A percentile compares a stretch with the other conserved stretches of the same genome.
These are phyloP conservation scores for Neurospora sp. DNA, from an alignment of 495 filamentous ascomycete species.

Conservation along the genomic window DNA sequence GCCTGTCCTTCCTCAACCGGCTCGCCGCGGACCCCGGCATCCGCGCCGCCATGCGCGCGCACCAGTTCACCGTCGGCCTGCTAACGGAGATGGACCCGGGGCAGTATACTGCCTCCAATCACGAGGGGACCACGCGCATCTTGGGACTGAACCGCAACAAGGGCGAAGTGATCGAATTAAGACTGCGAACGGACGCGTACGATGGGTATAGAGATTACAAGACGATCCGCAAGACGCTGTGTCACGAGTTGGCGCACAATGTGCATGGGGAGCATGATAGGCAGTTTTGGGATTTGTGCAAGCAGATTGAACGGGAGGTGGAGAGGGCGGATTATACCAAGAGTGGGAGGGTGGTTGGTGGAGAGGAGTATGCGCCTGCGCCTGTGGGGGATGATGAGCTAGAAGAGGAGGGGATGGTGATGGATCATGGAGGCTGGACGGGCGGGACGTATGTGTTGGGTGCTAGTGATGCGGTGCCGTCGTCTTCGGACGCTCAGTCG, in stretches of 20 bases:
- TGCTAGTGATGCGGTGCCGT: slow-evolving; percentile 17
- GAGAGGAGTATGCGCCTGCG: slow-evolving; percentile 52
- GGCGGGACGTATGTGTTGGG: slow-evolving; percentile 82
- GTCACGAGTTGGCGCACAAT: slow-evolving; percentile 92
- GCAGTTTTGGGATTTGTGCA: slow-evolving; percentile 79
- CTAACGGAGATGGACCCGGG: slow-evolving; percentile 93
- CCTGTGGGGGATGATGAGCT: neutral
- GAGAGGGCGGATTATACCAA: slow-evolving; percentile 63
- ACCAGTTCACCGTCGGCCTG: slow-evolving; percentile 76
- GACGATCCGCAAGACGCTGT: slow-evolving; percentile 81
- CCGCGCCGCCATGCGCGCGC: slow-evolving; percentile 65
- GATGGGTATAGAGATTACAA: slow-evolving; percentile 91
- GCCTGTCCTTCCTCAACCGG: slow-evolving; percentile 63
- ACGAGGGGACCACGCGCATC: slow-evolving; percentile 58
- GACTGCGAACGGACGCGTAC: slow-evolving; percentile 83
- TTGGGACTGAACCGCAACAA: slow-evolving; percentile 80
- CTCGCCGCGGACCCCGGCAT: slow-evolving; percentile 80
- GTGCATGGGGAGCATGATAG: slow-evolving; percentile 74
- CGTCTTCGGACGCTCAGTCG: slow-evolving; percentile 7
- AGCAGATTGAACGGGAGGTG: slow-evolving; percentile 80
- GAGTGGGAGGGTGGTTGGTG: slow-evolving; percentile 53
- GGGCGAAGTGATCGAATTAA: slow-evolving; percentile 85
- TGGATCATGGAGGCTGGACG: slow-evolving; percentile 63
- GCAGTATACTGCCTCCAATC: slow-evolving; percentile 56
- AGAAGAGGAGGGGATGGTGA: too few relatives aligned